Evolutionary conservation across 2,329 filamentous ascomycete genomes (phyloP).

Genomic region (Leptographium radiaticola): DNA sequence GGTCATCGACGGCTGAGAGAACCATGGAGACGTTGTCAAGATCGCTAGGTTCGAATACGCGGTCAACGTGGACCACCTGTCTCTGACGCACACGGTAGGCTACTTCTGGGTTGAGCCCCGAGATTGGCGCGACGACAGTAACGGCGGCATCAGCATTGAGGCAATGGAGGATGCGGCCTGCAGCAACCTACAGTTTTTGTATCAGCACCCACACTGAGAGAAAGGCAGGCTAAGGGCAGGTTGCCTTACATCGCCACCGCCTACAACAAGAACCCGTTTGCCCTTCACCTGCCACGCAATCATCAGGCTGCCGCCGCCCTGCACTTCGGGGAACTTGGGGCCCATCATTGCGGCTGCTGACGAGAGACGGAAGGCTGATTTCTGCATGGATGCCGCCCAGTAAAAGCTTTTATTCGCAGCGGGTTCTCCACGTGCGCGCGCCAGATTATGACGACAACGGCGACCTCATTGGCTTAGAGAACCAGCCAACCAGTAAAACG

Average conservation of each 20-base stretch:
- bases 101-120: slow-evolving; percentile 80
- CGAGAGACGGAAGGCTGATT: neutral
- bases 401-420: neutral
- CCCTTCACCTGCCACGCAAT: slow-evolving; percentile 89
- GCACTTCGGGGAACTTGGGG: slow-evolving; percentile 58
- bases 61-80: slow-evolving; percentile 70
- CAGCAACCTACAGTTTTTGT: slow-evolving; percentile 58
- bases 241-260: slow-evolving; percentile 73
- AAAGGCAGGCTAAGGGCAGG: neutral
- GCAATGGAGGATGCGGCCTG: slow-evolving; percentile 83
- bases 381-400: neutral
- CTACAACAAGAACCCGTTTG: slow-evolving; percentile 83
- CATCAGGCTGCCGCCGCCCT: slow-evolving; percentile 86
- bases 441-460: neutral
- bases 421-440: neutral
- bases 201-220: neutral
- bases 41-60: slow-evolving; percentile 75
- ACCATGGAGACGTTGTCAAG: slow-evolving; percentile 78
- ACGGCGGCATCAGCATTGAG: slow-evolving; percentile 91
- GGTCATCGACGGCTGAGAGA: slow-evolving; percentile 84
- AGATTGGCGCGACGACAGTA: slow-evolving; percentile 66
- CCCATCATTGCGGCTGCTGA: slow-evolving; percentile 5
- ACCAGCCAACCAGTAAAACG: neutral
- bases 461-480: neutral
- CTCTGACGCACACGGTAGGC: slow-evolving; percentile 62